phyloP scores from a whole-genome alignment of 257 asterid species.

The Leptodermis oblonga region DNA sequence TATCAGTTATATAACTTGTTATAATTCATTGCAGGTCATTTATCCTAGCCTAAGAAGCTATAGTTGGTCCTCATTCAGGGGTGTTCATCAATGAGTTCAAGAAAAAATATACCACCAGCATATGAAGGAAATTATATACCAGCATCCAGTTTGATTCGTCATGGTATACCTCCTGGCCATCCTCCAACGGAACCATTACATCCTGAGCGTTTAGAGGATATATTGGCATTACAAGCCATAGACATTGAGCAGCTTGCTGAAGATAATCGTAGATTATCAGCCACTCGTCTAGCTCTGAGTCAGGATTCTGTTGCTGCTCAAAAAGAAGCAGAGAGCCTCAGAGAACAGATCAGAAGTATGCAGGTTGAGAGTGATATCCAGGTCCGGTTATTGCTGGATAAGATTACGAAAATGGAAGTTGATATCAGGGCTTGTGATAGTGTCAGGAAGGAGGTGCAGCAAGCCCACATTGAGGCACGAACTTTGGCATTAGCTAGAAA shows the following conservation, averaged over 20 bases:
- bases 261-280: conserved; percentile 67
- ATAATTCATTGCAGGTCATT: not conserved
- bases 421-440: conserved; percentile 47
- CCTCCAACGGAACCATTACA: conserved; percentile 36
- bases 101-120: conserved; percentile 45
- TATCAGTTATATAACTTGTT: not conserved
- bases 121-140: conserved; percentile 40
- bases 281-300: conserved; percentile 51
- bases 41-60: not conserved
- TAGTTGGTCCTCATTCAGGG: not conserved
- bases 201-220: conserved; percentile 37
- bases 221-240: conserved; percentile 47
- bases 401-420: conserved; percentile 57
- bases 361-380: conserved; percentile 74
- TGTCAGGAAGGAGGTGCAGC: conserved; percentile 49
- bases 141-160: conserved; percentile 33
- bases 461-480: conserved; percentile 52
- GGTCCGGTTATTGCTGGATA: conserved; percentile 59
- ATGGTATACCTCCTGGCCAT: conserved; percentile 31
- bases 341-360: conserved; percentile 58
- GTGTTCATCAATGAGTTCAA: conserved; percentile 44
- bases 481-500: conserved; percentile 47
- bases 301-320: conserved; percentile 56
- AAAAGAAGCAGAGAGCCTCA: conserved; percentile 49
- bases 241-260: conserved; percentile 52